Base-by-base conservation (phyloP, 768 basidiomycete genomes). In the Trametes elegans region DNA sequence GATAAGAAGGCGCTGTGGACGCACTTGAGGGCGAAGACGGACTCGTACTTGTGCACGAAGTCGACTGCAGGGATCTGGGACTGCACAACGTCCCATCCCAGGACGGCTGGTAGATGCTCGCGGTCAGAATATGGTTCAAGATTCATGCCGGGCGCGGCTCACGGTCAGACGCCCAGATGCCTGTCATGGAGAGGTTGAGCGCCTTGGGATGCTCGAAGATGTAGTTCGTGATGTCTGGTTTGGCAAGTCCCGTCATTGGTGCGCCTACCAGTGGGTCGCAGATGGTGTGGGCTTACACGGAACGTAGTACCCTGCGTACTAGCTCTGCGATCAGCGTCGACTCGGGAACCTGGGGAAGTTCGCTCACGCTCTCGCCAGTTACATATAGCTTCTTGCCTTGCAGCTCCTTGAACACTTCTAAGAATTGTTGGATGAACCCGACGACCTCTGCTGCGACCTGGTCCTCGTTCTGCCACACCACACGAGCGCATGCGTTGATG, bases 151-250 rank as follows among this genome's bases (percentile, higher is more conserved):
- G 8, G 3, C 0, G 29, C 6, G 24, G 19, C 84, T 68, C 59
- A 88, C 88, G 85, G 70, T 90, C 87, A 24, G 76, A 74, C 23
- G 88, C 80, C 85, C 87, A 90, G 39, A 85, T 81, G 3, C 88
- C 88, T 62, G 84, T 82, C 27, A 90, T 74, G 28, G 76, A 70
- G 14, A 90, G 73, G 38, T 81, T 78, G 11, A 90, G 68, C 0
- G 68, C 65, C 0, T 57, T 64, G 1, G 84, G 79, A 40, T 88
- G 72, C 31, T 79, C 76, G 61, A 84, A 88, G 41, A 91, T 87
- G 64, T 76, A 85, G 69, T 89, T 82, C 1, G 89, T 87, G 54
- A 88, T 84, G 64, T 90, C 88, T 90, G 42, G 0, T 29, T n/a
- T n/a, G n/a, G n/a, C n/a, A n/a, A n/a, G n/a, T n/a, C n/a, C n/a